Conservation (phyloP, 352 stramenopile genomes). For the Pythium aristosporum region DNA sequence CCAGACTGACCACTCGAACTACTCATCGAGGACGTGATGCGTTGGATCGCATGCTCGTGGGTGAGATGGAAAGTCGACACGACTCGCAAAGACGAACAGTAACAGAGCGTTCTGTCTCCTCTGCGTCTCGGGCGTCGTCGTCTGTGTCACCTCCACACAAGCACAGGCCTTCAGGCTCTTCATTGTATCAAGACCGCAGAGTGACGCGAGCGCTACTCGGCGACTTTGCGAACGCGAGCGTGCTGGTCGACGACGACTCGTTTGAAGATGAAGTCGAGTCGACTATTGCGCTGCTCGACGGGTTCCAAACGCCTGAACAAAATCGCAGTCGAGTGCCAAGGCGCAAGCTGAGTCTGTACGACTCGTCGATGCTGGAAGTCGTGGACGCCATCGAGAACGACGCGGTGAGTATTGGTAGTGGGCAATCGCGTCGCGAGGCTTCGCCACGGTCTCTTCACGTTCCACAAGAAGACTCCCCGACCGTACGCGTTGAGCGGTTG, state of each 20-base stretch:
- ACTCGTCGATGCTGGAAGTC: conserved; percentile 46
- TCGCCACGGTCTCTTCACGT: neutral
- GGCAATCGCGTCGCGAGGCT: neutral
- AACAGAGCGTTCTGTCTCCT: neutral
- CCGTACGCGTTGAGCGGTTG: conserved; percentile 22
- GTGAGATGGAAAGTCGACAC: neutral
- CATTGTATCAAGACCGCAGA: neutral
- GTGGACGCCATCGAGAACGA: conserved; percentile 41
- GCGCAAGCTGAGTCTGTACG: conserved; percentile 34
- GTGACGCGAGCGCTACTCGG: conserved; percentile 18
- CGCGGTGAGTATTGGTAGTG: neutral
- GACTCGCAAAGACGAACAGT: neutral
- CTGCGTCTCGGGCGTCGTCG: neutral
- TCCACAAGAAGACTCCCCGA: conserved; percentile 5
- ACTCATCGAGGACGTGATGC: neutral
- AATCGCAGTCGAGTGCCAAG: neutral
- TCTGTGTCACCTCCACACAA: neutral
- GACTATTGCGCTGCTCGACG: conserved; percentile 17
- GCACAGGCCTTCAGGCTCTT: neutral
- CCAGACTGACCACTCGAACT: neutral
- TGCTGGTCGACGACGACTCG: conserved; percentile 19
- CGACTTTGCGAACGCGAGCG: conserved; percentile 22
- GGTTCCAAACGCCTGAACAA: neutral
- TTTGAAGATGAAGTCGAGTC: conserved; percentile 29
- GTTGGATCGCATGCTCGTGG: conserved; percentile 9